Conservation (phyloP, 2,329 filamentous ascomycete species). For the Aspergillus clavatus region DNA sequence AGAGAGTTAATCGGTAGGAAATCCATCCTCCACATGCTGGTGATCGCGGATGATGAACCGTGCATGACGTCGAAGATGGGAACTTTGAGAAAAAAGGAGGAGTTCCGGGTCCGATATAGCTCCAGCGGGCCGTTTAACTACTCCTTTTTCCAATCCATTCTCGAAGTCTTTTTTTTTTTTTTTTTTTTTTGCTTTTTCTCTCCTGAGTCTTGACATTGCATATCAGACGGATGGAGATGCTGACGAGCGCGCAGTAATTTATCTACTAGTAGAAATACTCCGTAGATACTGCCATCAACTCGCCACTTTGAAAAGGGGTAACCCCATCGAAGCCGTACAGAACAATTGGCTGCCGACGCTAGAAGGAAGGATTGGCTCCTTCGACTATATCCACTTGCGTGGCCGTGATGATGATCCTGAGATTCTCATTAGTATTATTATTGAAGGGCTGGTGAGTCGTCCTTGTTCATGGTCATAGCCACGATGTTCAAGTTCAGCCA, state of each 20-base stretch:
- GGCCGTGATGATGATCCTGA: too few relatives aligned
- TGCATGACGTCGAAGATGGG: conserved; percentile 18
- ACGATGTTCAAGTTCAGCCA: too few relatives aligned
- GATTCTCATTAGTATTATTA: too few relatives aligned
- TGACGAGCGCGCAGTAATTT: too few relatives aligned
- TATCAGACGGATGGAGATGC: too few relatives aligned
- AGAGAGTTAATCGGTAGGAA: too few relatives aligned
- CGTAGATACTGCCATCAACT: too few relatives aligned
- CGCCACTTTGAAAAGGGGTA: conserved; percentile 1
- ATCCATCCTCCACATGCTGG: neutral
- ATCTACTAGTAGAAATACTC: too few relatives aligned
- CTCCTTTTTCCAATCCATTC: too few relatives aligned
- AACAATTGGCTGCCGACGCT: conserved; percentile 9
- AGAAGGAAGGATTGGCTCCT: conserved; percentile 1
- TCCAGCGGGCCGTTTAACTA: conserved; percentile 6
- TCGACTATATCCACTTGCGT: neutral
- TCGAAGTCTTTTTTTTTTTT: conserved; percentile 16
- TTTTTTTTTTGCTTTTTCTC: neutral
- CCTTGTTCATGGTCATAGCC: too few relatives aligned
- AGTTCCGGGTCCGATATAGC: conserved; percentile 1
- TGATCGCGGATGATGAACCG: conserved; percentile 12
- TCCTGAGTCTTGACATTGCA: neutral
- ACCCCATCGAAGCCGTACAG: conserved; percentile 13
- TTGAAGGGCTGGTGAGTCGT: too few relatives aligned
- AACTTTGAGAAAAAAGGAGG: conserved; percentile 1